Evolutionary conservation across 2,329 filamentous ascomycete species (phyloP), one percentile per base, ranked within the genome.

Genomic region (Chaetomiaceae sp.): DNA sequence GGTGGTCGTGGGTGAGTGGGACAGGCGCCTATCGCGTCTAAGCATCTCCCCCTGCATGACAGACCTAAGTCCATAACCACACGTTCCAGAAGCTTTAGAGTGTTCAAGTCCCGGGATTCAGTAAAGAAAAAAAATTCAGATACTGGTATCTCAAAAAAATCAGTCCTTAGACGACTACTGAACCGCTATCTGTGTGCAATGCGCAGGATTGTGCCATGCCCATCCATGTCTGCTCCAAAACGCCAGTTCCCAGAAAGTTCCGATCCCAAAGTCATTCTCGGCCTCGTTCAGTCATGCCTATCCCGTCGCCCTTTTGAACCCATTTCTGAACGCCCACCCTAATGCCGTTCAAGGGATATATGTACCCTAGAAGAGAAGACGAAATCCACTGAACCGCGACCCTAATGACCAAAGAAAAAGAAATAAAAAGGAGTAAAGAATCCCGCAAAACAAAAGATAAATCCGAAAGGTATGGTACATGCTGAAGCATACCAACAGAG

Each of bases 281-380:
- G 25, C 25, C 32, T 53, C 51, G 38, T 53, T 32, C 44, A 37
- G 2, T 53, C 44, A 43, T 48, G 30, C 43, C 38, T 13, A 10
- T 25, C 14, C 38, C 23, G 20, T 41, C 42, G 18, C 13, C 36
- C 29, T 13, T 46, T 46, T 52, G 16, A 25, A 9, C 13, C 32
- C 20, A n/a, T 33, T 32, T 16, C 29, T 23, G 23, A 38, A 53
- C 49, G 38, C 48, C 49, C 33, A 32, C 36, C 40, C 41, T 14
- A 30, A 48, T 51, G 37, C 48, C 48, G 34, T 44, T 25, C 18
- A 18, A 33, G 13, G 4, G 11, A 44, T 18, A 11, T 34, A 33
- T 27, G 9, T 5, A 37, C 13, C 30, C 10, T 11, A 2, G n/a
- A 29, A 50, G 16, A 46, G 34, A 33, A 38, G 20, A 27, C 16